Conservation (phyloP, 2,329 filamentous ascomycete genomes). For the Talaromyces sp. region DNA sequence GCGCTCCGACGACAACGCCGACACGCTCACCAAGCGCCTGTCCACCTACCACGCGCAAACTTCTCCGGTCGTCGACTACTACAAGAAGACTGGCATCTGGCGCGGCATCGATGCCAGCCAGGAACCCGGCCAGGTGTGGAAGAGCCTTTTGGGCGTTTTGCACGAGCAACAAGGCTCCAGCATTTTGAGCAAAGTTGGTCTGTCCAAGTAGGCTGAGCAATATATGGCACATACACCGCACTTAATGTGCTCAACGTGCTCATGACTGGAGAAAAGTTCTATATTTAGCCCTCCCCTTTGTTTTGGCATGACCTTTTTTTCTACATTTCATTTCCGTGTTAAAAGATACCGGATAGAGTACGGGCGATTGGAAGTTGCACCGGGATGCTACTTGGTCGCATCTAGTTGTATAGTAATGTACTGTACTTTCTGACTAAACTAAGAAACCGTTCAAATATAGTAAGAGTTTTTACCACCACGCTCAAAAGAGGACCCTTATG, state of each 20-base stretch:
- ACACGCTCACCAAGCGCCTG: conserved; percentile 90
- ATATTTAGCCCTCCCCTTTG: conserved; percentile 7
- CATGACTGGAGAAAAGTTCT: conserved; percentile 12
- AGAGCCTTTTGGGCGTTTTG: conserved; percentile 81
- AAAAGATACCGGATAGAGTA: conserved; percentile 5
- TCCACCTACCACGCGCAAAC: conserved; percentile 93
- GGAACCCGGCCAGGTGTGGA: conserved; percentile 93
- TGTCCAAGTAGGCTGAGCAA: conserved; percentile 42
- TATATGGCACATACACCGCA: background rate
- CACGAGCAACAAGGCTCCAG: conserved; percentile 21
- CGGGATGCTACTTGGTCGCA: conserved; percentile 8
- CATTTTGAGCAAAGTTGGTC: conserved; percentile 50
- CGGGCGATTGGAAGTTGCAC: conserved; percentile 9
- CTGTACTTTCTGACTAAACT: conserved; percentile 2
- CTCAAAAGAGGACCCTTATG: too few species aligned
- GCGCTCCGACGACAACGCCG: conserved; percentile 94
- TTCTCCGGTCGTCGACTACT: conserved; percentile 85
- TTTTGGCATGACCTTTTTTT: conserved; percentile 10
- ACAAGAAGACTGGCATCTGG: conserved; percentile 97
- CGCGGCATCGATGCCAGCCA: conserved; percentile 91
- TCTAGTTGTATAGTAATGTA: conserved; percentile 13
- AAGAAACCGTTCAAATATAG: too few species aligned
- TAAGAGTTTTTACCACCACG: too few species aligned
- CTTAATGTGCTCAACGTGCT: conserved; percentile 8
- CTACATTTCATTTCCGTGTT: conserved; percentile 1